Percentiles rank a stretch among this genome's conserved stretches.
These are phyloP conservation scores for Castanea crenata DNA, from an alignment of 306 rosid species.

Conservation along the genomic window DNA sequence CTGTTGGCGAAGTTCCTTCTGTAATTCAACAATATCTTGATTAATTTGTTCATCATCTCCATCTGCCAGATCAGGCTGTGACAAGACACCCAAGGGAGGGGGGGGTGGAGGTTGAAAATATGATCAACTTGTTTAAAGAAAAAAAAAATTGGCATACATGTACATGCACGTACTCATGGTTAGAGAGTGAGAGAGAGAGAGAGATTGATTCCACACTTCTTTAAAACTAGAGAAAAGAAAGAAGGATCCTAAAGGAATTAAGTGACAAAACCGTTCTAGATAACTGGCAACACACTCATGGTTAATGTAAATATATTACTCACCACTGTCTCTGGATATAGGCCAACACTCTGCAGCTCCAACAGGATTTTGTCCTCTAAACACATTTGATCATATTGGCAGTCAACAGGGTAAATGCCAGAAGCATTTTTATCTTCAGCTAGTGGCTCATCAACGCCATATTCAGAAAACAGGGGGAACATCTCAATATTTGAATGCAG, in stretches of 20 bases:
- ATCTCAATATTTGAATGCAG: slow-evolving; percentile 31
- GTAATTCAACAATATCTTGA: slow-evolving; percentile 61
- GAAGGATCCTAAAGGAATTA: neutral
- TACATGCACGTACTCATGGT: neutral
- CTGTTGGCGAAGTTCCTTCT: slow-evolving; percentile 60
- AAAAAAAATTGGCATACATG: neutral
- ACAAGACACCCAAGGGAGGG: slow-evolving; percentile 28
- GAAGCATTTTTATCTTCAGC: slow-evolving; percentile 30
- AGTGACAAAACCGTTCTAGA: slow-evolving; percentile 4
- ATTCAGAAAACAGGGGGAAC: slow-evolving; percentile 37
- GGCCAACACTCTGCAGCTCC: slow-evolving; percentile 77
- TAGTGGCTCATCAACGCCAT: slow-evolving; percentile 40
- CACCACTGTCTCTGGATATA: slow-evolving; percentile 79
- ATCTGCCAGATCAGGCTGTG: slow-evolving; percentile 79
- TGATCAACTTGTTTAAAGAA: neutral
- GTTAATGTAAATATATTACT: slow-evolving; percentile 25
- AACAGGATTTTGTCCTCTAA: slow-evolving; percentile 65
- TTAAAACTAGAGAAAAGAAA: neutral
- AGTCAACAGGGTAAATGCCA: slow-evolving; percentile 33
- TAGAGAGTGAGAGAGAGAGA: slow-evolving; percentile 13
- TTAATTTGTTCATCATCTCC: slow-evolving; percentile 64
- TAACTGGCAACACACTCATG: neutral
- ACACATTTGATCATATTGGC: slow-evolving; percentile 47
- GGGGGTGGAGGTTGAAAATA: neutral
- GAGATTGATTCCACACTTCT: neutral